These are phyloP conservation scores for Ichthyophthirius multifiliis DNA, from an alignment of 169 alveolate genomes.

Conservation along the genomic window DNA sequence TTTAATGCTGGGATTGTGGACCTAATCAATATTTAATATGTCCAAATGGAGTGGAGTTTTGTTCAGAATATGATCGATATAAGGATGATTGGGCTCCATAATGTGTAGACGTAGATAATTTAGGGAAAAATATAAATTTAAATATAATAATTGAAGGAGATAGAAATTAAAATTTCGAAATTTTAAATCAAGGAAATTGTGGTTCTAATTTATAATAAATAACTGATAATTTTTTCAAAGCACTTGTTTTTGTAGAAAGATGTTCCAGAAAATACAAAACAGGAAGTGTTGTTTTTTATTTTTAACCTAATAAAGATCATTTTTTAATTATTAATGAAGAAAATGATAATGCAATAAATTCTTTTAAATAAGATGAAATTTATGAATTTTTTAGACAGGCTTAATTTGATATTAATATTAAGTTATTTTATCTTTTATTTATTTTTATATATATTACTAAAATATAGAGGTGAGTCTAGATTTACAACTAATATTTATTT, in stretches of 20 bases:
- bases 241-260: background rate
- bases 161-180: background rate
- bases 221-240: background rate
- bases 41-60: too few relatives aligned
- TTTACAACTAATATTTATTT: background rate
- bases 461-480: background rate
- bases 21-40: too few relatives aligned
- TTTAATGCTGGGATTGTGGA: too few relatives aligned
- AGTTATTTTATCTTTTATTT: background rate
- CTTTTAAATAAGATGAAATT: background rate
- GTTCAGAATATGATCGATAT: too few relatives aligned
- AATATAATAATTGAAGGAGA: background rate
- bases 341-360: background rate
- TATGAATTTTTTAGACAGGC: background rate
- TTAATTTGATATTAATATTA: background rate
- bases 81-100: background rate
- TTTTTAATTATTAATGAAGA: background rate
- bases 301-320: background rate
- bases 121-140: background rate
- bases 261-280: background rate
- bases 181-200: background rate
- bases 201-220: background rate
- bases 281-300: background rate
- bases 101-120: background rate
- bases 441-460: background rate